These are phyloP conservation scores for Phytophthora hibernalis DNA, from an alignment of 352 stramenopile genomes.

Conservation along the genomic window DNA sequence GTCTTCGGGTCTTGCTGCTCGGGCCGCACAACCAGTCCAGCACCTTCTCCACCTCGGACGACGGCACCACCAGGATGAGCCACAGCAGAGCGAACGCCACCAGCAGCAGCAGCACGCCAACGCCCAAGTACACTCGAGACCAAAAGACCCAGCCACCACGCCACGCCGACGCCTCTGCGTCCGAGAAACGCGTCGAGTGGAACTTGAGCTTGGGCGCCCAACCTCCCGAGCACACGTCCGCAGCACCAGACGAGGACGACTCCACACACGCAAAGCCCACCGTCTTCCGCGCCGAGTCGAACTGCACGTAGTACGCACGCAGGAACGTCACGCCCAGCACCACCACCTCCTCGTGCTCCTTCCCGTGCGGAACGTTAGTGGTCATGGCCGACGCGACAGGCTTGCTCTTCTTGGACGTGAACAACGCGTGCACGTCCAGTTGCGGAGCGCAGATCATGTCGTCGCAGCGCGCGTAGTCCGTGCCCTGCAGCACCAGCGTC, in stretches of 20 bases:
- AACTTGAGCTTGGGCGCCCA: slow-evolving; percentile 50
- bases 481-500: slow-evolving; percentile 55
- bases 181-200: slow-evolving; percentile 36
- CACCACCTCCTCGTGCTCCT: slow-evolving; percentile 42
- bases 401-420: slow-evolving; percentile 33
- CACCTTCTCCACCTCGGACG: slow-evolving; percentile 37
- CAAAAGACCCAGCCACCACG: slow-evolving; percentile 42
- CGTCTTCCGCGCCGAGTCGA: slow-evolving; percentile 49
- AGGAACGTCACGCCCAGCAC: slow-evolving; percentile 73
- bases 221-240: slow-evolving; percentile 38
- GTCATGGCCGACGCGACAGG: slow-evolving; percentile 21
- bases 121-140: slow-evolving; percentile 43
- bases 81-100: slow-evolving; percentile 44
- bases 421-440: slow-evolving; percentile 59
- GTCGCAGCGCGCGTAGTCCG: slow-evolving; percentile 75
- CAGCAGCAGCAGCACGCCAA: slow-evolving; percentile 44
- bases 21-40: slow-evolving; percentile 25
- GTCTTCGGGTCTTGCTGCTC: slow-evolving; percentile 19
- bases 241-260: background rate
- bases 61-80: slow-evolving; percentile 40
- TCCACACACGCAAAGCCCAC: slow-evolving; percentile 62
- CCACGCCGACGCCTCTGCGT: slow-evolving; percentile 28
- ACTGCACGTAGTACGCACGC: slow-evolving; percentile 73
- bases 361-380: slow-evolving; percentile 12
- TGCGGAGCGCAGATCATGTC: slow-evolving; percentile 58